phyloP scores from a whole-genome alignment of 2,329 filamentous ascomycete genomes.

The Neoscytalidium dimidiatum region DNA sequence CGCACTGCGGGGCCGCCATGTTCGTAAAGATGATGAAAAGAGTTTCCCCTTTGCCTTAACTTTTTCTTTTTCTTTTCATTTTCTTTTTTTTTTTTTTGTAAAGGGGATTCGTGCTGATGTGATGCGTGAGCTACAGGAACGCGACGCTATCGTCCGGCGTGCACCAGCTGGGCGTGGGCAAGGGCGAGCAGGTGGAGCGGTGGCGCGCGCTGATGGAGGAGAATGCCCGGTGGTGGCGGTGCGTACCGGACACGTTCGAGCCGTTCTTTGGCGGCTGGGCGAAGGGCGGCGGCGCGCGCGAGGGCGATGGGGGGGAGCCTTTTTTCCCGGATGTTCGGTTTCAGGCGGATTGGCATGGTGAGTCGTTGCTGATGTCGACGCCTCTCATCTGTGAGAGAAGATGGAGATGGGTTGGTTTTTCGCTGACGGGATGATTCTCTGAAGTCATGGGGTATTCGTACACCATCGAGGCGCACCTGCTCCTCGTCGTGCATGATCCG shows the following conservation, averaged over 20 bases:
- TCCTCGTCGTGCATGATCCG: conserved; percentile 39
- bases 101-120: too few relatives aligned
- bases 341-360: conserved; percentile 36
- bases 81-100: too few relatives aligned
- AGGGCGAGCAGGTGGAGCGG: conserved; percentile 18
- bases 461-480: conserved; percentile 37
- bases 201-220: conserved; percentile 37
- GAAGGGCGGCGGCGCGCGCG: background rate
- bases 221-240: conserved; percentile 35
- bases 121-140: too few relatives aligned
- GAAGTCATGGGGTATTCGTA: conserved; percentile 27
- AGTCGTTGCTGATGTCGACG: background rate
- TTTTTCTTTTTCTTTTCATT: too few relatives aligned
- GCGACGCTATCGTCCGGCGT: background rate
- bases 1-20: conserved; percentile 14
- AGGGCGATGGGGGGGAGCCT: background rate
- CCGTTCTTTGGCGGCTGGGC: conserved; percentile 26
- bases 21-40: too few relatives aligned
- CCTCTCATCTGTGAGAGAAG: too few relatives aligned
- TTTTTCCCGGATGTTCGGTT: conserved; percentile 39
- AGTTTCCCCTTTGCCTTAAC: too few relatives aligned
- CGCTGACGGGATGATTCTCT: background rate
- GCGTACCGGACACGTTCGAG: conserved; percentile 37
- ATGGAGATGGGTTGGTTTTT: background rate
- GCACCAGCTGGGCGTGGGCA: background rate